Evolutionary conservation across 2,329 filamentous ascomycete genomes (phyloP).

Genomic region (Aphanoascus verrucosus): DNA sequence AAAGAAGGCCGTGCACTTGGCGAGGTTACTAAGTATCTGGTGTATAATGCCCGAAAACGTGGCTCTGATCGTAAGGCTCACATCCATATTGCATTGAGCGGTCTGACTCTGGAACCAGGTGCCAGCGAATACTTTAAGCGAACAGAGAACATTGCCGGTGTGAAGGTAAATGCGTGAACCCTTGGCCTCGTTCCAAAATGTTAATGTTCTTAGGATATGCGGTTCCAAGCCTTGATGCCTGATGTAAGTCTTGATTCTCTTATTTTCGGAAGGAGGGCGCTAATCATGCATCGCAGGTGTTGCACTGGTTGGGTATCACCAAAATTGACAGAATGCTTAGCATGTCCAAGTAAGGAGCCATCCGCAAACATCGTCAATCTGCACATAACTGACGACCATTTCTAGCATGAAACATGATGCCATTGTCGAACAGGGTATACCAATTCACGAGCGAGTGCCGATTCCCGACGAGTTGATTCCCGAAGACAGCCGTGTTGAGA

Average conservation of each 20-base stretch:
- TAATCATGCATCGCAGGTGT: slow-evolving; percentile 41
- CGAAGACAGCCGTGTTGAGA: slow-evolving; percentile 91
- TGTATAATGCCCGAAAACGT: slow-evolving; percentile 45
- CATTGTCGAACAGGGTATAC: slow-evolving; percentile 45
- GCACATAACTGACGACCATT: neutral
- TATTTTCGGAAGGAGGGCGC: neutral
- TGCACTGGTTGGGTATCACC: slow-evolving; percentile 96
- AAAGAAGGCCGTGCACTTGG: slow-evolving; percentile 92
- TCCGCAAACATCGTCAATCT: neutral
- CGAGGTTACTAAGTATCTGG: slow-evolving; percentile 82
- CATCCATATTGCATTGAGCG: slow-evolving; percentile 47
- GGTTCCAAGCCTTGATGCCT: slow-evolving; percentile 96
- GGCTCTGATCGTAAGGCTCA: slow-evolving; percentile 21
- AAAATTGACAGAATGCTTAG: slow-evolving; percentile 98
- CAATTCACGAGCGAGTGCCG: slow-evolving; percentile 79
- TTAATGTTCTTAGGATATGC: slow-evolving; percentile 52
- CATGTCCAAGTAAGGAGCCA: slow-evolving; percentile 72
- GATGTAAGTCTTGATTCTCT: slow-evolving; percentile 39
- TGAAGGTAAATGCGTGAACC: slow-evolving; percentile 47
- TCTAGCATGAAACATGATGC: slow-evolving; percentile 42
- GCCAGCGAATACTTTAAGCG: slow-evolving; percentile 92
- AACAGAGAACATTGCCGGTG: slow-evolving; percentile 96
- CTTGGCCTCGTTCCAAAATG: neutral
- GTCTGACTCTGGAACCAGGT: slow-evolving; percentile 65
- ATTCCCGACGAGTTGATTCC: slow-evolving; percentile 92